These are phyloP conservation scores for Garcia nutans DNA, from an alignment of 345 rosid genomes.

Conservation along the genomic window DNA sequence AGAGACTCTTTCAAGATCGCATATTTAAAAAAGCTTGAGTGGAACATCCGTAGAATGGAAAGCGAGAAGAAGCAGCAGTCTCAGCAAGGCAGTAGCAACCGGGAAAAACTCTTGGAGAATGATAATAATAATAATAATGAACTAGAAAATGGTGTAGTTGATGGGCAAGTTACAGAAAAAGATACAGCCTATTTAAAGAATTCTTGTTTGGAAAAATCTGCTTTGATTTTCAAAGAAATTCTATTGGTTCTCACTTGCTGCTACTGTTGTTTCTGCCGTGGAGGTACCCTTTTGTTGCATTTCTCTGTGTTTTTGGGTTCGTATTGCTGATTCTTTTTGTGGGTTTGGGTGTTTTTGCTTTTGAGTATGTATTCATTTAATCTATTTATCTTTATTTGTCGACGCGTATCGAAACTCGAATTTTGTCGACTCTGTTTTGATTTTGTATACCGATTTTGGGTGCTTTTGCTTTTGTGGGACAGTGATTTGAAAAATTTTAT, in stretches of 20 bases:
- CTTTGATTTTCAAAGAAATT: slow-evolving; percentile 31
- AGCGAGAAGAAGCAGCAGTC: slow-evolving; percentile 38
- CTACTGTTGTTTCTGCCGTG: slow-evolving; percentile 58
- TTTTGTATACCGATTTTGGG: too few relatives aligned
- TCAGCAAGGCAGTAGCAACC: slow-evolving; percentile 18
- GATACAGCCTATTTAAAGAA: slow-evolving; percentile 4
- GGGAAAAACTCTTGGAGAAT: slow-evolving; percentile 36
- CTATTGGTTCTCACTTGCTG: slow-evolving; percentile 47
- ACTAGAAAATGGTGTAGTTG: slow-evolving; percentile 6
- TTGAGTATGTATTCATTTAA: background rate
- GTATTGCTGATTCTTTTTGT: background rate
- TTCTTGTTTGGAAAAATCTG: slow-evolving; percentile 12
- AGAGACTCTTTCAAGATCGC: slow-evolving; percentile 61
- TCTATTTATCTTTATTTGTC: background rate
- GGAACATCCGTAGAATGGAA: slow-evolving; percentile 58
- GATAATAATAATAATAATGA: too few relatives aligned
- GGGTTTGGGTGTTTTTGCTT: background rate
- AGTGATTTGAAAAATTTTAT: background rate
- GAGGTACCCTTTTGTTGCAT: slow-evolving; percentile 33
- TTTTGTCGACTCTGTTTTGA: too few relatives aligned
- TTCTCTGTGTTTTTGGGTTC: background rate
- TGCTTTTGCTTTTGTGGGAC: background rate
- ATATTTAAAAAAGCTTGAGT: slow-evolving; percentile 46
- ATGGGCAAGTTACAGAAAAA: slow-evolving; percentile 4
- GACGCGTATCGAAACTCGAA: too few relatives aligned